Evolutionary conservation across 108 stramenopile genomes (phyloP), one percentile per base, ranked within the genome.

Genomic region (Schizochytrium sp.): DNA sequence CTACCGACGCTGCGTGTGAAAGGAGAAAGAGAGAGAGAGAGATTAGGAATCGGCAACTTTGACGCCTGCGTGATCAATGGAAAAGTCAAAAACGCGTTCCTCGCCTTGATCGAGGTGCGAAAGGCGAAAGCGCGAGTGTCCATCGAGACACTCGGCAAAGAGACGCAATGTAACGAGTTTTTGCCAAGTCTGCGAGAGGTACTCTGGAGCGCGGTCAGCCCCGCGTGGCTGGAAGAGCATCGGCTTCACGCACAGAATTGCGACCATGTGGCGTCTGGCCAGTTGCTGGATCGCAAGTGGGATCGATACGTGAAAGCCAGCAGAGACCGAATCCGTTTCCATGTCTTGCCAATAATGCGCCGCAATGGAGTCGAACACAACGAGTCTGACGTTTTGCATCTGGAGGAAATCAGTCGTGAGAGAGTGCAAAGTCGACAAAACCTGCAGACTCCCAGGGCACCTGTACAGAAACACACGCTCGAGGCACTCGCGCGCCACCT

Each of bases 181-280:
- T 18, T 53, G 76, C 76, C 76, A 83, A 12, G 76, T 83, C 76
- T 83, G 76, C 12, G 76, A 83, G 3, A 83, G 76, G 51, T 83
- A 83, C 76, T 83, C 76, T 6, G 76, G 76, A 6, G 23, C n/a
- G n/a, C 48, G 45, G 76, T 83, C 23, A 12, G 10, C n/a, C 18
- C 48, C 76, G n/a, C 51, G 45, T 6, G 76, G 76, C 76, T 53
- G 45, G 48, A 53, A 83, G 25, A 83, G n/a, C 43, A 8, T 25
- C 10, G 76, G 76, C 76, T 83, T 83, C 6, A 83, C 23, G 76
- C 48, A 47, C 10, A 83, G n/a, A 6, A 83, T 23, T 12, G 76
- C n/a, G 16, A 53, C 76, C 45, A 23, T 47, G 76, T 83, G 51
- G 16, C 76, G 51, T 53, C 28, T 83, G 48, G 76, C 23, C 12